Evolutionary conservation across 495 filamentous ascomycete species (phyloP).

Genomic region (Podospora appendiculata): DNA sequence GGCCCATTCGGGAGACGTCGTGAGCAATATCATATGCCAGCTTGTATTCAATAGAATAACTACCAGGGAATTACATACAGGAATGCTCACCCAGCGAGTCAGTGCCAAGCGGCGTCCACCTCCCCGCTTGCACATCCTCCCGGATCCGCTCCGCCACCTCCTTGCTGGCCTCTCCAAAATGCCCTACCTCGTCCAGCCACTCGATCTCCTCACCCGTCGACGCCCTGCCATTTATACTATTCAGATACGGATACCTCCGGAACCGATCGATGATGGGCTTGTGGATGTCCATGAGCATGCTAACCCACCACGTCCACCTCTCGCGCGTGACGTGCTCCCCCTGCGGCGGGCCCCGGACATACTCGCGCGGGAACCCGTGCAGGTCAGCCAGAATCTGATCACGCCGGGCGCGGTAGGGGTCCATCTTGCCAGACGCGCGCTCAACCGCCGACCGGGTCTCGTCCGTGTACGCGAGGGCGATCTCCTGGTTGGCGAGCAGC

Average conservation of each 20-base stretch:
- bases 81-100: too few species aligned
- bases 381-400: constrained; percentile 5
- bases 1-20: constrained; percentile 38
- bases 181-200: constrained; percentile 4
- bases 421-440: not conserved
- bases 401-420: constrained; percentile 6
- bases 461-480: constrained; percentile 4
- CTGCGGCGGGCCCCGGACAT: constrained; percentile 3
- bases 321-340: constrained; percentile 8
- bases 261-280: constrained; percentile 14
- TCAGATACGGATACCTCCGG: constrained; percentile 17
- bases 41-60: too few species aligned
- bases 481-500: not conserved
- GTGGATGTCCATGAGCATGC: constrained; percentile 16
- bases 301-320: constrained; percentile 12
- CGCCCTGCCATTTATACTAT: constrained; percentile 8
- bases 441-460: constrained; percentile 9
- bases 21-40: too few species aligned
- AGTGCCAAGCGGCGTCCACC: constrained; percentile 6
- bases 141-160: constrained; percentile 5
- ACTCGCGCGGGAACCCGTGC: constrained; percentile 6
- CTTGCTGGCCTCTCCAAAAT: constrained; percentile 6
- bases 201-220: constrained; percentile 7
- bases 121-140: constrained; percentile 6
- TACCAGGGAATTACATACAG: too few species aligned